Conservation (phyloP, 371 early-diverging fungal genomes). For the Blakeslea trispora region DNA sequence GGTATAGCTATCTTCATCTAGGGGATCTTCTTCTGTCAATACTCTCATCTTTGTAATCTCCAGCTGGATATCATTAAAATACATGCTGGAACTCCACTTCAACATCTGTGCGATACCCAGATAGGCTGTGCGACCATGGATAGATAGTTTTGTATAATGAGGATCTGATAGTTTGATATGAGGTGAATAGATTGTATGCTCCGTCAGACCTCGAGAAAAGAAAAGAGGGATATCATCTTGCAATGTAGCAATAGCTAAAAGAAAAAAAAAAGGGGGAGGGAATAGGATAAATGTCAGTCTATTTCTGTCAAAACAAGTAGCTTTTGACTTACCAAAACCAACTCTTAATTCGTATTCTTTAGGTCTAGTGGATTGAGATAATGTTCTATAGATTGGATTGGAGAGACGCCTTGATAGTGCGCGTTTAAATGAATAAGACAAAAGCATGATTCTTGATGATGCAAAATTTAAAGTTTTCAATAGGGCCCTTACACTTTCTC, state of each 20-base stretch:
- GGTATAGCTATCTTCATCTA: slow-evolving; percentile 4
- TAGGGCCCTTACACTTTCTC: too few species aligned
- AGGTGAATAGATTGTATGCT: slow-evolving; percentile 47
- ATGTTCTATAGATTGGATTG: background rate
- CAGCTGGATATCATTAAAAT: slow-evolving; percentile 45
- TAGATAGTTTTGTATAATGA: slow-evolving; percentile 52
- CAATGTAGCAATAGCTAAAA: slow-evolving; percentile 49
- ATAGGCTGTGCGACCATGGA: slow-evolving; percentile 52
- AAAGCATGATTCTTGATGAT: too few species aligned
- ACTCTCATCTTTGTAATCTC: slow-evolving; percentile 43
- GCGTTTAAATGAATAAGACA: too few species aligned
- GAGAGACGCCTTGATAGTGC: background rate
- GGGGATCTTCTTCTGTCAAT: slow-evolving; percentile 24
- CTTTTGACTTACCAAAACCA: slow-evolving; percentile 37
- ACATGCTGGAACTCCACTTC: slow-evolving; percentile 52
- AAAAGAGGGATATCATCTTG: slow-evolving; percentile 52
- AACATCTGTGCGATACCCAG: slow-evolving; percentile 52
- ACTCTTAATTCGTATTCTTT: slow-evolving; percentile 45
- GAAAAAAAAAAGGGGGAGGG: too few species aligned
- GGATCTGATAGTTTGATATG: slow-evolving; percentile 56
- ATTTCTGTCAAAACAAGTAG: background rate
- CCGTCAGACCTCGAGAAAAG: slow-evolving; percentile 42
- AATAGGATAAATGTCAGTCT: too few species aligned
- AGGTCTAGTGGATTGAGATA: slow-evolving; percentile 12
- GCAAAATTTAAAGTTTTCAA: too few species aligned